Evolutionary conservation across 176 grass and related monocot genomes (phyloP).

Genomic region (Poa pratensis): DNA sequence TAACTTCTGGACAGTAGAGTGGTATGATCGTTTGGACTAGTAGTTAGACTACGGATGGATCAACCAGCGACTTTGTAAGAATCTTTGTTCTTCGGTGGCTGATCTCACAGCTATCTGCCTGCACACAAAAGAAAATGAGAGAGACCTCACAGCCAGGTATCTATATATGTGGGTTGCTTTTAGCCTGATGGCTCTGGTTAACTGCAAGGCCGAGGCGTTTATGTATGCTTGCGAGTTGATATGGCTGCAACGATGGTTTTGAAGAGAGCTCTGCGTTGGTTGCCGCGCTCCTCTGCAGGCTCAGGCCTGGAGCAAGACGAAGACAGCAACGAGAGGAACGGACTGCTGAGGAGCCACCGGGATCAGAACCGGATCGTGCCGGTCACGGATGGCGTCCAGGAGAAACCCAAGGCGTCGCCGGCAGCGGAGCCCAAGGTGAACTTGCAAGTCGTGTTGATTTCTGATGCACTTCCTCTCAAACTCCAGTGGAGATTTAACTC

Average conservation of each 20-base stretch:
- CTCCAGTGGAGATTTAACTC: neutral
- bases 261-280: slow-evolving; percentile 55
- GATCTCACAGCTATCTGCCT: neutral
- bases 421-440: slow-evolving; percentile 63
- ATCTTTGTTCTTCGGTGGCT: slow-evolving; percentile 34
- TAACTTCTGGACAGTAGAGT: too few species aligned
- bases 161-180: neutral
- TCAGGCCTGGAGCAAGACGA: slow-evolving; percentile 45
- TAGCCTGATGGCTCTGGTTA: neutral
- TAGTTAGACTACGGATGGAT: slow-evolving; percentile 42
- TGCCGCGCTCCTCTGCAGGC: slow-evolving; percentile 39
- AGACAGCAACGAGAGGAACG: slow-evolving; percentile 54
- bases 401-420: slow-evolving; percentile 38
- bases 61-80: slow-evolving; percentile 11
- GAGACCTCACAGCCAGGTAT: neutral
- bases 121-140: neutral
- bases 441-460: neutral
- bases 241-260: slow-evolving; percentile 50
- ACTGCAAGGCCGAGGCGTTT: neutral
- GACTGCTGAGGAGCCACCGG: slow-evolving; percentile 65
- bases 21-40: neutral
- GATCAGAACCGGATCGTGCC: slow-evolving; percentile 75
- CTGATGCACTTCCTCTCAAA: neutral
- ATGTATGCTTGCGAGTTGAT: neutral
- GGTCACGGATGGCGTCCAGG: slow-evolving; percentile 39